Conservation (phyloP, 352 stramenopile genomes). For the Phytophthora capsici region DNA sequence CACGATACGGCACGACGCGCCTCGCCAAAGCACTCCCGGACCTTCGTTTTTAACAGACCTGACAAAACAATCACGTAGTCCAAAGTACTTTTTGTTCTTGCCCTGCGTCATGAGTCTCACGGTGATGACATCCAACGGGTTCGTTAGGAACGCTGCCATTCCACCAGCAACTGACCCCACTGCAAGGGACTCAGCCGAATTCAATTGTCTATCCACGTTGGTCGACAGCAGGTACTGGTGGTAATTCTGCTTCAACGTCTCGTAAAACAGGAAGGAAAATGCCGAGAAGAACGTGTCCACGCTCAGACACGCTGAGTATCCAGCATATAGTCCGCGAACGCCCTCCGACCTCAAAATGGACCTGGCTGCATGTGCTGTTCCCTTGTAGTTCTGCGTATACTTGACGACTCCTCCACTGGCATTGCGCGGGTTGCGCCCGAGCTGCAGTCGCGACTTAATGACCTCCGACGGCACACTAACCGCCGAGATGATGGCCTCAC, state of each 20-base stretch:
- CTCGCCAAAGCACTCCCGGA: constrained; percentile 70
- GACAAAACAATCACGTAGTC: constrained; percentile 65
- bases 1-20: constrained; percentile 68
- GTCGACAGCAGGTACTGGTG: constrained; percentile 41
- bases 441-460: constrained; percentile 81
- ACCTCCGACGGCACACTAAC: constrained; percentile 82
- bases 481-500: constrained; percentile 71
- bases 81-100: constrained; percentile 67
- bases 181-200: constrained; percentile 59
- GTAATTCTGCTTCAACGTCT: constrained; percentile 69
- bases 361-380: constrained; percentile 59
- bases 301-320: constrained; percentile 80
- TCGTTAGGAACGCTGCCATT: constrained; percentile 73
- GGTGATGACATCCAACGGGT: constrained; percentile 83
- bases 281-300: constrained; percentile 84
- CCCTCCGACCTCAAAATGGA: constrained; percentile 76
- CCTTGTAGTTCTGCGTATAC: constrained; percentile 78
- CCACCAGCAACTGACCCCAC: constrained; percentile 69
- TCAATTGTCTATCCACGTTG: constrained; percentile 45
- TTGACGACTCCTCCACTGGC: constrained; percentile 72
- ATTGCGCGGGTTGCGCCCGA: constrained; percentile 73
- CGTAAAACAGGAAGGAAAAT: constrained; percentile 88
- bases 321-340: constrained; percentile 67
- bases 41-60: constrained; percentile 66
- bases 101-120: constrained; percentile 87